These are phyloP conservation scores for Fusarium graminum DNA, from an alignment of 2,329 filamentous ascomycete species.

Conservation along the genomic window DNA sequence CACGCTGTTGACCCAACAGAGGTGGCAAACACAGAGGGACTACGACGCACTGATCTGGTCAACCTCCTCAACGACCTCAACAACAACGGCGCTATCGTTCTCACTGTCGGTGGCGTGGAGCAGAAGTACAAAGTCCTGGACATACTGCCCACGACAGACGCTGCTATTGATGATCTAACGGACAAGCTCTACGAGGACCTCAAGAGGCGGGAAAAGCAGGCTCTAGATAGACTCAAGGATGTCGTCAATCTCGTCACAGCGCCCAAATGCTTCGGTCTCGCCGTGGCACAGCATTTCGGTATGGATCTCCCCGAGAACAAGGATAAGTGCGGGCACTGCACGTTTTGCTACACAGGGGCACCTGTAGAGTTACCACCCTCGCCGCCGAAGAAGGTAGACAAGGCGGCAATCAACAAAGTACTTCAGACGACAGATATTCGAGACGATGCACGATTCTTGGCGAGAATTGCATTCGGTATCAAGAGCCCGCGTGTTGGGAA, in stretches of 20 bases:
- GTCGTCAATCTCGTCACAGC: slow-evolving; percentile 68
- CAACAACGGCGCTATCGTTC: slow-evolving; percentile 61
- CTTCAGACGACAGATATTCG: slow-evolving; percentile 60
- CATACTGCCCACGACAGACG: slow-evolving; percentile 57
- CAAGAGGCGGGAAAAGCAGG: slow-evolving; percentile 64
- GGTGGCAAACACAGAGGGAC: slow-evolving; percentile 49
- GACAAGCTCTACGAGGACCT: slow-evolving; percentile 64
- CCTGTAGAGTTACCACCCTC: slow-evolving; percentile 56
- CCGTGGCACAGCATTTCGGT: slow-evolving; percentile 69
- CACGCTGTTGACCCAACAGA: slow-evolving; percentile 64
- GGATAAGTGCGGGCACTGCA: slow-evolving; percentile 67
- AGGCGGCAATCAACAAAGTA: slow-evolving; percentile 57
- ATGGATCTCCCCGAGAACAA: slow-evolving; percentile 61
- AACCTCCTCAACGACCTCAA: slow-evolving; percentile 67
- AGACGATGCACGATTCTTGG: slow-evolving; percentile 71
- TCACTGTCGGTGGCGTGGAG: slow-evolving; percentile 65
- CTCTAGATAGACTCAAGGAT: slow-evolving; percentile 63
- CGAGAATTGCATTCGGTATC: slow-evolving; percentile 73
- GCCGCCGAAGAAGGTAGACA: slow-evolving; percentile 56
- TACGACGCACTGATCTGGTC: slow-evolving; percentile 63
- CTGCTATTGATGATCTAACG: slow-evolving; percentile 60
- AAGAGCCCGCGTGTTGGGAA: slow-evolving; percentile 66
- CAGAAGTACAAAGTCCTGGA: slow-evolving; percentile 66
- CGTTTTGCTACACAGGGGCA: slow-evolving; percentile 53
- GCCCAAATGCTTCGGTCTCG: slow-evolving; percentile 63